phyloP scores from a whole-genome alignment of 2,329 filamentous ascomycete species.

The Stenocarpella maydis region DNA sequence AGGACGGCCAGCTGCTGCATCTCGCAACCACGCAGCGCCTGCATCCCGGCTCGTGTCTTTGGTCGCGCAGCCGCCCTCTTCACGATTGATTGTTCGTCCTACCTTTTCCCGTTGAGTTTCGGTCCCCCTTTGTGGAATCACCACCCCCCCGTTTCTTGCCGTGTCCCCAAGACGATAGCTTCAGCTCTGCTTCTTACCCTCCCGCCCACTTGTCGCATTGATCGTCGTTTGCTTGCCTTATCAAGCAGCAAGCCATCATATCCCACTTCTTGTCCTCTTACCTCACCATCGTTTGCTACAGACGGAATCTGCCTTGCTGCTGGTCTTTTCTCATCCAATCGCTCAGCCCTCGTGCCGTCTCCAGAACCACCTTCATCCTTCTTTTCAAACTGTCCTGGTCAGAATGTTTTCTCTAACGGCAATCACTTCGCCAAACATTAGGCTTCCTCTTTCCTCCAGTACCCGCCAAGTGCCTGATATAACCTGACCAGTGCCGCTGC shows the following conservation, averaged over 20 bases:
- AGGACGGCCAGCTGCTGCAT: conserved; percentile 27
- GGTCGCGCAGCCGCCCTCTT: conserved; percentile 29
- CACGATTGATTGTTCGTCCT: conserved; percentile 39
- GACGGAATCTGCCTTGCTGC: conserved; percentile 34
- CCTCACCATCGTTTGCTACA: conserved; percentile 35
- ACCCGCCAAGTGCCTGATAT: conserved; percentile 37
- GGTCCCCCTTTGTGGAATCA: conserved; percentile 25
- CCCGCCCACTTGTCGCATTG: conserved; percentile 19
- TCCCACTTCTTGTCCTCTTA: conserved; percentile 30
- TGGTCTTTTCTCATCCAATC: conserved; percentile 30
- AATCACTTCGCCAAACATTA: conserved; percentile 61
- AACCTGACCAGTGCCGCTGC: conserved; percentile 41
- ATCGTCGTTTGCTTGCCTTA: conserved; percentile 26
- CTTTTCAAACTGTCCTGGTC: conserved; percentile 39
- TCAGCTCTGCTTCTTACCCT: conserved; percentile 37
- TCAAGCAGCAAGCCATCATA: conserved; percentile 23
- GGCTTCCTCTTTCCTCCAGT: conserved; percentile 47
- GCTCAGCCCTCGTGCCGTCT: conserved; percentile 32
- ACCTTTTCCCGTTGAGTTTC: conserved; percentile 37
- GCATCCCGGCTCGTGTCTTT: conserved; percentile 29
- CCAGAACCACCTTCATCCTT: conserved; percentile 31
- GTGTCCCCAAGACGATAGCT: conserved; percentile 32
- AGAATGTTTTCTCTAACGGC: conserved; percentile 65
- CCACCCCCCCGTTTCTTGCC: conserved; percentile 33
- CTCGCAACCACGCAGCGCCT: conserved; percentile 26